Evolutionary conservation across 768 basidiomycete genomes (phyloP), one percentile per base, ranked within the genome.

Genomic region (Arthromyces matolae): DNA sequence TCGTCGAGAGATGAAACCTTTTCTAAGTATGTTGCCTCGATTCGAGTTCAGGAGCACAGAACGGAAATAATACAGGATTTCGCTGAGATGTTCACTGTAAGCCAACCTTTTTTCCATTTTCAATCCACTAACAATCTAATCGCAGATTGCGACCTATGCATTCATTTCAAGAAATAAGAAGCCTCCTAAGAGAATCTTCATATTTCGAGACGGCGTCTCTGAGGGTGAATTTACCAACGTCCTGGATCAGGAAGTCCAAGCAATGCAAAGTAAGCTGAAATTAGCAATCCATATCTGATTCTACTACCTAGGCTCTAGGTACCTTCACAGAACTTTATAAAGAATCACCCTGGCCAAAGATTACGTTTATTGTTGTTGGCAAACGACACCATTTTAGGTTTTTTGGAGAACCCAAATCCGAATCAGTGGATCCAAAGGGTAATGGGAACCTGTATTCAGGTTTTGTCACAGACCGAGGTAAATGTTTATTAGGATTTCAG

Each of bases 311-410:
- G 4, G 14, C 36, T 16, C 23, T 32, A 56, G 59, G 1, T 3
- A 35, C 47, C 1, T 22, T 51, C 23, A 25, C 32, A 22, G 19
- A 61, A 71, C 73, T 32, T 27, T 79, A 80, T 19, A 77, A 77
- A 31, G 4, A 61, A 68, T 25, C 5, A 1, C 39, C 71, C 0
- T 79, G 67, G 14, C 73, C 78, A 0, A 69, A 66, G 28, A 70
- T 84, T 18, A 81, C 77, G 0, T 71, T 83, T 24, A 72, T 84
- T 25, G 64, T 84, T 24, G 82, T 85, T 8, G 82, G 80, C 4
- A 84, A 85, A 58, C 69, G 49, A 59, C 77, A 66, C 65, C 74
- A 57, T 60, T 75, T 56, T 63, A 28, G 66, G n/a, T 82, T 84
- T 64, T 84, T 85, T 70, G 81, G 81, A n/a, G 0, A 43, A 42